Conservation (phyloP, 192 early-diverging fungal genomes). For the Martensiomyces pterosporus region DNA sequence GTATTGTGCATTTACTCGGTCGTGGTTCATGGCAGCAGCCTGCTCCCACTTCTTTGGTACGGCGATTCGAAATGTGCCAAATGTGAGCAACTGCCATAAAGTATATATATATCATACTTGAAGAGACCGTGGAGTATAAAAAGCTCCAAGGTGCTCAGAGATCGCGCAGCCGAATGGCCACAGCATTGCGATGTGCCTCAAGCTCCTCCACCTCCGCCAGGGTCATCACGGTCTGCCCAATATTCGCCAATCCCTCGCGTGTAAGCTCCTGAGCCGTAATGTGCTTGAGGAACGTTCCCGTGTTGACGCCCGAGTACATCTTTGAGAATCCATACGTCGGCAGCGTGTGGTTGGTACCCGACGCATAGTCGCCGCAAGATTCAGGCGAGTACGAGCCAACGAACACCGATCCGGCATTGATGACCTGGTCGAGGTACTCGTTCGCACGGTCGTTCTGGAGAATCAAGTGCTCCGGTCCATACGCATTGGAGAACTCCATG, state of each 20-base stretch:
- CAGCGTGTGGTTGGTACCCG: conserved; percentile 98
- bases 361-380: conserved; percentile 98
- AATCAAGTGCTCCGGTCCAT: conserved; percentile 98
- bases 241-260: conserved; percentile 74
- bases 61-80: too few species aligned
- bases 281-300: conserved; percentile 93
- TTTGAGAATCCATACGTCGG: conserved; percentile 97
- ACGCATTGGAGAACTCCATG: conserved; percentile 89
- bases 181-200: conserved; percentile 96
- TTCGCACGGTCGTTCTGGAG: conserved; percentile 81
- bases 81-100: too few species aligned
- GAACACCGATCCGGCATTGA: conserved; percentile 96
- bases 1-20: too few species aligned
- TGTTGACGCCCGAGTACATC: conserved; percentile 99
- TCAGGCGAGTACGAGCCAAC: conserved; percentile 95
- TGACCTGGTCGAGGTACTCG: conserved; percentile 57
- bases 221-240: conserved; percentile 89
- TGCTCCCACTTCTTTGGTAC: too few species aligned
- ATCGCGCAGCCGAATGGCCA: conserved; percentile 76
- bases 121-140: too few species aligned
- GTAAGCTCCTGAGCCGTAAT: conserved; percentile 93
- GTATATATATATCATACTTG: too few species aligned
- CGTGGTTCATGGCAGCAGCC: too few species aligned
- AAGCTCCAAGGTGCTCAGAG: too few species aligned
- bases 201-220: conserved; percentile 94